These are phyloP conservation scores for Hemerocallis citrina DNA, from an alignment of 106 monocot species.

Conservation along the genomic window DNA sequence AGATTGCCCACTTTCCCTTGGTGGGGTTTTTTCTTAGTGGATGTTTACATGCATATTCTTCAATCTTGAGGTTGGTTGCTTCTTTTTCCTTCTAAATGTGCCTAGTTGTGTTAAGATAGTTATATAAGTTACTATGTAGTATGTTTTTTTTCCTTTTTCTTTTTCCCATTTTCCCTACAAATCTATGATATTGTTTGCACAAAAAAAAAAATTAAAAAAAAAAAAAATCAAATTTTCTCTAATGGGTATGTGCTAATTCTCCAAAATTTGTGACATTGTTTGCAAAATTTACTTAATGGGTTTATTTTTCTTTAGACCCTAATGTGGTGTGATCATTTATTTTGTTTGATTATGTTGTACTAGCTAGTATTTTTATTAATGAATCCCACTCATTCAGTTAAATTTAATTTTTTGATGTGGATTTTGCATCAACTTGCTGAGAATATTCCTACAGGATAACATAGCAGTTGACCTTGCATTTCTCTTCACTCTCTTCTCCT, in stretches of 20 bases:
- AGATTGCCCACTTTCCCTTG: neutral
- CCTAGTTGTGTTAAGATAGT: neutral
- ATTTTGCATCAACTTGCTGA: conserved; percentile 31
- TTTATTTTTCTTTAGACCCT: neutral
- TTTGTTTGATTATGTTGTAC: neutral
- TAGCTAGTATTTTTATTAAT: neutral
- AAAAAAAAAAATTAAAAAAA: neutral
- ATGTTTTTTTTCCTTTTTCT: neutral
- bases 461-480: conserved; percentile 18
- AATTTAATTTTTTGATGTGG: conserved; percentile 7
- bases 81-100: neutral
- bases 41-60: neutral
- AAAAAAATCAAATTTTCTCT: neutral
- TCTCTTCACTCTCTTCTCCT: neutral
- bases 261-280: neutral
- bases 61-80: neutral
- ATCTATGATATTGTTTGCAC: neutral
- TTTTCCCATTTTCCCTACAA: neutral
- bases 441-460: conserved; percentile 40
- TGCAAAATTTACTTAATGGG: too few species aligned
- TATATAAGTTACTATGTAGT: too few species aligned
- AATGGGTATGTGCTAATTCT: neutral
- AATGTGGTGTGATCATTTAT: neutral
- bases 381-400: neutral
- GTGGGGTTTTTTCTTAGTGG: neutral